Evolutionary conservation across 768 basidiomycete species (phyloP).

Genomic region (Agrocybe chaxingu): DNA sequence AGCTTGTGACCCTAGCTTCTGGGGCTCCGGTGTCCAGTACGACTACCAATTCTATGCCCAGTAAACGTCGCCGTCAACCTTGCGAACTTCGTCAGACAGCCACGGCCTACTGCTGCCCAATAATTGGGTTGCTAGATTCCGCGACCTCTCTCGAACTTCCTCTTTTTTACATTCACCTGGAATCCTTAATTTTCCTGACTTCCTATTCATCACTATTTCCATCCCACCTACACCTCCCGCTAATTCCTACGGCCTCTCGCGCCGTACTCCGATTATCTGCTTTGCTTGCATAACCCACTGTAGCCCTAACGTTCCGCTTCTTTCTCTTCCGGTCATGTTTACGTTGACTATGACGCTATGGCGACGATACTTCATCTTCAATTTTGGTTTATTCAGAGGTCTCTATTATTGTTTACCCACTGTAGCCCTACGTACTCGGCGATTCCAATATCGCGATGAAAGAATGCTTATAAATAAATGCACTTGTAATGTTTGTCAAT

Average conservation of each 20-base stretch:
- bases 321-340: too few species aligned
- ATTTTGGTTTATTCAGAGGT: background rate
- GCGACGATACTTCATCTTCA: background rate
- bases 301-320: slow-evolving; percentile 15
- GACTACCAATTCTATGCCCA: slow-evolving; percentile 68
- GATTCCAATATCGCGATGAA: background rate
- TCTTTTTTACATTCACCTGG: background rate
- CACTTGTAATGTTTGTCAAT: too few species aligned
- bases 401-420: background rate
- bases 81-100: background rate
- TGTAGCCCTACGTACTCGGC: slow-evolving; percentile 9
- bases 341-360: too few species aligned
- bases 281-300: slow-evolving; percentile 9
- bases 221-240: background rate
- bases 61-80: slow-evolving; percentile 18
- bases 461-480: too few species aligned
- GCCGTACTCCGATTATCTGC: slow-evolving; percentile 2
- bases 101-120: too few species aligned
- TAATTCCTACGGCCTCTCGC: background rate
- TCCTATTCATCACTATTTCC: slow-evolving; percentile 1
- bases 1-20: slow-evolving; percentile 64
- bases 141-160: background rate
- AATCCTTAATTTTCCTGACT: background rate
- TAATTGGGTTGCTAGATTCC: background rate
- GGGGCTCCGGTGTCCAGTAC: slow-evolving; percentile 61